phyloP scores from a whole-genome alignment of 257 asterid species.

The Perilla frutescens region DNA sequence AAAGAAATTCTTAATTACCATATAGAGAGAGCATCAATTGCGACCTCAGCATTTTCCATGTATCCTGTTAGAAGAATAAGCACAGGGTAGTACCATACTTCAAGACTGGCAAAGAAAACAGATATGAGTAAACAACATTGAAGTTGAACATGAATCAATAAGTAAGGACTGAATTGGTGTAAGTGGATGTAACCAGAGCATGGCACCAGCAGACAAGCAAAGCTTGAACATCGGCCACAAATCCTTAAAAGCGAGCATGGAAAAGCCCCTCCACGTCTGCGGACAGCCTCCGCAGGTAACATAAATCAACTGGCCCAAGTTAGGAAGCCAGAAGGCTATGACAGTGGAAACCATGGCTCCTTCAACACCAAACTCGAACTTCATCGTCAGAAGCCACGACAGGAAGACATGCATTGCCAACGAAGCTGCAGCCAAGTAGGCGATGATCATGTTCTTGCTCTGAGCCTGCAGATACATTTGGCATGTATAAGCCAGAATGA shows the following conservation, averaged over 20 bases:
- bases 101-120: constrained; percentile 37
- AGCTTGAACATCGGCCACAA: constrained; percentile 41
- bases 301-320: constrained; percentile 36
- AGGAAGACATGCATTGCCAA: constrained; percentile 39
- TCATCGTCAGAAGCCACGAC: constrained; percentile 47
- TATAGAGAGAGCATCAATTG: constrained; percentile 47
- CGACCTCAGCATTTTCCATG: constrained; percentile 43
- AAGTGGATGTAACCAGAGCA: constrained; percentile 33
- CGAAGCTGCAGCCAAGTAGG: constrained; percentile 37
- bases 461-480: constrained; percentile 51
- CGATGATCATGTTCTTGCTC: constrained; percentile 46
- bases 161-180: too few species aligned
- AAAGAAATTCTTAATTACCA: constrained; percentile 12
- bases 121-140: background rate
- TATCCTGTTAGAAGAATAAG: constrained; percentile 43
- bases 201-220: constrained; percentile 39
- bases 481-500: constrained; percentile 32
- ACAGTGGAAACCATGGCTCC: constrained; percentile 51
- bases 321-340: constrained; percentile 48
- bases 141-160: background rate
- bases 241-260: constrained; percentile 40
- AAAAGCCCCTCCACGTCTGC: constrained; percentile 39
- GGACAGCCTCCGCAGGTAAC: constrained; percentile 32
- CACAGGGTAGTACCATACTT: constrained; percentile 47
- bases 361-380: constrained; percentile 36